A percentile compares a stretch with the other conserved stretches of the same genome.
Conservation (phyloP, 2,329 filamentous ascomycete species). For the Alternaria sp. region DNA sequence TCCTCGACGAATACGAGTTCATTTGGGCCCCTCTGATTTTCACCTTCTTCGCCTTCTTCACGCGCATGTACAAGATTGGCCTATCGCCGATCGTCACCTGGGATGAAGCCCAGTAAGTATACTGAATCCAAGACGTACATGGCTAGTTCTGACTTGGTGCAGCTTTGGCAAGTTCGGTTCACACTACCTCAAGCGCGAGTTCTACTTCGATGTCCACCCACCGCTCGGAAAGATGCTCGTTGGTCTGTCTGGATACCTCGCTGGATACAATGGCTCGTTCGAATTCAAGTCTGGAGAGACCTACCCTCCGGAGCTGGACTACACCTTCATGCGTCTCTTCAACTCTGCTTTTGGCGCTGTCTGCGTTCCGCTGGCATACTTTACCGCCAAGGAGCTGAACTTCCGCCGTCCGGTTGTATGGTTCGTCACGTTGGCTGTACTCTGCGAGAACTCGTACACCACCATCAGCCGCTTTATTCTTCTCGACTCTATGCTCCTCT, state of each 20-base stretch:
- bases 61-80: constrained; percentile 71
- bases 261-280: constrained; percentile 98
- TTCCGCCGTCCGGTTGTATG: constrained; percentile 87
- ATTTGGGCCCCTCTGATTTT: constrained; percentile 69
- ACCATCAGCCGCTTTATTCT: constrained; percentile 99
- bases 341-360: constrained; percentile 93
- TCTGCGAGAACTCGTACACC: constrained; percentile 99
- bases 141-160: constrained; percentile 29
- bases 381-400: constrained; percentile 87
- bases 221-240: constrained; percentile 98
- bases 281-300: constrained; percentile 99
- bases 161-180: constrained; percentile 98
- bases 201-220: constrained; percentile 98
- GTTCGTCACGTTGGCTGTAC: constrained; percentile 94
- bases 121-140: background rate
- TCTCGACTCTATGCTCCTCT: constrained; percentile 97
- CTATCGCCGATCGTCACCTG: constrained; percentile 75
- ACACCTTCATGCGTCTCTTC: constrained; percentile 98
- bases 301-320: constrained; percentile 92
- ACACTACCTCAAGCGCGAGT: constrained; percentile 98
- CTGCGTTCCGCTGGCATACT: constrained; percentile 94
- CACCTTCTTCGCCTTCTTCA: constrained; percentile 68
- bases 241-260: constrained; percentile 92
- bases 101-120: constrained; percentile 75
- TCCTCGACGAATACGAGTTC: constrained; percentile 68